A percentile compares a stretch with the other conserved stretches of the same genome.
These are phyloP conservation scores for Alternaria dauci DNA, from an alignment of 2,329 filamentous ascomycete species.

Conservation along the genomic window DNA sequence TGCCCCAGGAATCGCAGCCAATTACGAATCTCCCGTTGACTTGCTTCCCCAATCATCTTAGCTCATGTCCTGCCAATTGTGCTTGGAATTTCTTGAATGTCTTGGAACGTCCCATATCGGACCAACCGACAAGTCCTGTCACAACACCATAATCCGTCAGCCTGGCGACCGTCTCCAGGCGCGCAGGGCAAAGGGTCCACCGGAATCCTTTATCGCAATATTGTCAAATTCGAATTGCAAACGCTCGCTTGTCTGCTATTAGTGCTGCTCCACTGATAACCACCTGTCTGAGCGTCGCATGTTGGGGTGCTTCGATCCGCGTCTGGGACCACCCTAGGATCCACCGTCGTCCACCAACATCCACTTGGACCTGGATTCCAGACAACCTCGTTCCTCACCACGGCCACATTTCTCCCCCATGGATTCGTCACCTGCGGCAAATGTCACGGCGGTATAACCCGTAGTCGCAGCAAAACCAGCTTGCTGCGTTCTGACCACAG, in stretches of 20 bases:
- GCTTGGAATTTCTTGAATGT: slow-evolving; percentile 16
- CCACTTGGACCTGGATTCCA: slow-evolving; percentile 9
- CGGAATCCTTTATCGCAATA: slow-evolving; percentile 13
- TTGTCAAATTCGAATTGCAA: slow-evolving; percentile 16
- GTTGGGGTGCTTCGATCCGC: slow-evolving; percentile 23
- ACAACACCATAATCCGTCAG: slow-evolving; percentile 5
- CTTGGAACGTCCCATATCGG: slow-evolving; percentile 8
- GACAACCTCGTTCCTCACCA: slow-evolving; percentile 6
- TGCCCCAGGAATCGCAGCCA: background rate
- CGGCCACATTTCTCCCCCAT: background rate
- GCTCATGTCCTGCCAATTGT: slow-evolving; percentile 1
- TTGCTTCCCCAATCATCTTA: slow-evolving; percentile 6
- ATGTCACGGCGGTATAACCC: background rate
- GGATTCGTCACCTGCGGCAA: slow-evolving; percentile 1
- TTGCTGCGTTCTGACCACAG: slow-evolving; percentile 1
- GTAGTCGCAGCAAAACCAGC: background rate
- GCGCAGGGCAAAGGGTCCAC: slow-evolving; percentile 4
- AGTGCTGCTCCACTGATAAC: slow-evolving; percentile 31
- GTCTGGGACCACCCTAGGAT: slow-evolving; percentile 3
- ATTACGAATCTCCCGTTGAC: background rate
- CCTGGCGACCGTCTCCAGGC: slow-evolving; percentile 7
- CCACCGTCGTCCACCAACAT: slow-evolving; percentile 10
- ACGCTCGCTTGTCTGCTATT: slow-evolving; percentile 11
- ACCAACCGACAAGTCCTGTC: background rate
- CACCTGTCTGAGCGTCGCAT: slow-evolving; percentile 17